Conservation (phyloP, 306 rosid genomes). For the Abrus precatorius region DNA sequence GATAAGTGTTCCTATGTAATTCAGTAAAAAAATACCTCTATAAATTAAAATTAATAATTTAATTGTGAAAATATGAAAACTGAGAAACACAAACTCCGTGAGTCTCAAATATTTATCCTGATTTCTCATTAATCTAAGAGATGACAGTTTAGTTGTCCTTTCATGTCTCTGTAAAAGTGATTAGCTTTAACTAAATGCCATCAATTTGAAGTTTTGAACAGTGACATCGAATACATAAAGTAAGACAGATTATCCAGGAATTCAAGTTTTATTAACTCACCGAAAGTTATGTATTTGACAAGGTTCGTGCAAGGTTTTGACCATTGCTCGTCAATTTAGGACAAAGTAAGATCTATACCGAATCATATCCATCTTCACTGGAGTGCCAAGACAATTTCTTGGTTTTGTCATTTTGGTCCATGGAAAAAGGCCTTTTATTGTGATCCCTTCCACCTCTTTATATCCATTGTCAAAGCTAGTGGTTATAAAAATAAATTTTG, state of each 20-base stretch:
- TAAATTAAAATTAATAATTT: not conserved
- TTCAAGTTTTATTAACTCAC: conserved; percentile 20
- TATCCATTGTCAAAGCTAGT: not conserved
- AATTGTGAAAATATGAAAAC: not conserved
- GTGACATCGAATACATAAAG: conserved; percentile 17
- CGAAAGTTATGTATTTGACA: not conserved
- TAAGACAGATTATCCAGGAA: conserved; percentile 34
- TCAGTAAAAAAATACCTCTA: too few relatives aligned
- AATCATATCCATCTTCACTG: conserved; percentile 6
- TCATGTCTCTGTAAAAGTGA: not conserved
- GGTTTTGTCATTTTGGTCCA: not conserved
- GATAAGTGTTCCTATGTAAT: too few relatives aligned
- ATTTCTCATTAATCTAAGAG: not conserved
- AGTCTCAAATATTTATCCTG: not conserved
- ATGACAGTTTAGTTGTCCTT: not conserved
- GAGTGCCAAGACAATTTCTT: not conserved
- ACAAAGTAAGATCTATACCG: conserved; percentile 1
- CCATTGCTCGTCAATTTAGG: conserved; percentile 11
- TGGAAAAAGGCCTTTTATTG: not conserved
- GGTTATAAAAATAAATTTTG: not conserved
- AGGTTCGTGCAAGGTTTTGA: conserved; percentile 38
- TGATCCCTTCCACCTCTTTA: not conserved
- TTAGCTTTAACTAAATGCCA: conserved; percentile 9
- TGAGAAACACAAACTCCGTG: not conserved
- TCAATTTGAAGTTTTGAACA: not conserved